Conservation (phyloP, 2,329 filamentous ascomycete genomes). For the Elsinoe fawcettii region DNA sequence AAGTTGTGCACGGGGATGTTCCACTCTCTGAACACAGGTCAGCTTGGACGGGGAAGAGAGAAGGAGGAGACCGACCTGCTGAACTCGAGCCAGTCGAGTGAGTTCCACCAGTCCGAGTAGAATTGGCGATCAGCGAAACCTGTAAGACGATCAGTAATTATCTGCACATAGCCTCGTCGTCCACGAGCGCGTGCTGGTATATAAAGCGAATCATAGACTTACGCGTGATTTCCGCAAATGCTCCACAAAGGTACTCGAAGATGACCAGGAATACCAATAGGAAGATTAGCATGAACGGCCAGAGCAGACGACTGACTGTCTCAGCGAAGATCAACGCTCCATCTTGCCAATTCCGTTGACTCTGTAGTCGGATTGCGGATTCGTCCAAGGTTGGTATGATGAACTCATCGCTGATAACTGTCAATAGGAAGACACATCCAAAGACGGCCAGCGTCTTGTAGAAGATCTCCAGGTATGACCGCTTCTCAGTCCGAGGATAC, state of each 20-base stretch:
- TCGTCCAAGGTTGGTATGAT: slow-evolving; percentile 83
- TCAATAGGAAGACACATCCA: slow-evolving; percentile 92
- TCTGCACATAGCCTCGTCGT: too few species aligned
- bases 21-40: slow-evolving; percentile 58
- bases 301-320: slow-evolving; percentile 82
- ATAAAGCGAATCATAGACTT: slow-evolving; percentile 20
- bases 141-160: too few species aligned
- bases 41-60: slow-evolving; percentile 27
- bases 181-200: too few species aligned
- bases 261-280: slow-evolving; percentile 95
- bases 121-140: slow-evolving; percentile 89
- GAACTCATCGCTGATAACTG: slow-evolving; percentile 86
- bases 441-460: slow-evolving; percentile 86
- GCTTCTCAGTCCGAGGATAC: slow-evolving; percentile 71
- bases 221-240: slow-evolving; percentile 84
- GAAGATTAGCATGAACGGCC: slow-evolving; percentile 95
- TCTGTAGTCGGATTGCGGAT: slow-evolving; percentile 50
- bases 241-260: slow-evolving; percentile 92
- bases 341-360: slow-evolving; percentile 49
- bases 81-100: slow-evolving; percentile 89
- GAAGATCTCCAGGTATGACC: slow-evolving; percentile 72
- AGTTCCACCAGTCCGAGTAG: slow-evolving; percentile 69
- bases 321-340: slow-evolving; percentile 74
- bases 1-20: slow-evolving; percentile 97
- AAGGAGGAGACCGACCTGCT: neutral